These are phyloP conservation scores for Arthromyces matolae DNA, from an alignment of 768 basidiomycete species.

Conservation along the genomic window DNA sequence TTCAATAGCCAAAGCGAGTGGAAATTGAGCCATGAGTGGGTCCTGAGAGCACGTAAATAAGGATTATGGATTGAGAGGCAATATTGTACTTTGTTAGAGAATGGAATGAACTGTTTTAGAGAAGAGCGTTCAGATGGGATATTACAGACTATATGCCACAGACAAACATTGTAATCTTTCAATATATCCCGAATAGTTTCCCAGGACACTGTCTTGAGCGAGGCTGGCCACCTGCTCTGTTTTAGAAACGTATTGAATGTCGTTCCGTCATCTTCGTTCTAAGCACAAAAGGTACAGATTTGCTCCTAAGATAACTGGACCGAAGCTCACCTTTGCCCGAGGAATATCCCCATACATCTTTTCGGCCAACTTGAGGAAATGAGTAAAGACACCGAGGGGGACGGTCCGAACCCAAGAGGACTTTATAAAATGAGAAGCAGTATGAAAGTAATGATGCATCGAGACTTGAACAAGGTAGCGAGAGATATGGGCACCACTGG, in stretches of 20 bases:
- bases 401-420: conserved; percentile 69
- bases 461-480: conserved; percentile 77
- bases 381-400: conserved; percentile 53
- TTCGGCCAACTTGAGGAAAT: conserved; percentile 60
- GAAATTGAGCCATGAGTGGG: conserved; percentile 74
- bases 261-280: conserved; percentile 74
- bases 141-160: conserved; percentile 11
- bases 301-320: conserved; percentile 1
- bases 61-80: conserved; percentile 9
- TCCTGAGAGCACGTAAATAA: conserved; percentile 42
- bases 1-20: conserved; percentile 73
- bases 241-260: conserved; percentile 64
- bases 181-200: conserved; percentile 63
- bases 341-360: conserved; percentile 64
- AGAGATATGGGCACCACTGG: conserved; percentile 74
- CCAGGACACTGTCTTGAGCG: conserved; percentile 56
- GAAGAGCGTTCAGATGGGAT: conserved; percentile 14
- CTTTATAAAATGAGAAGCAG: conserved; percentile 71
- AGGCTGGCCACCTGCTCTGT: conserved; percentile 62
- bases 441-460: conserved; percentile 75
- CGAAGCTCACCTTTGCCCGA: conserved; percentile 43
- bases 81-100: conserved; percentile 57
- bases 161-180: conserved; percentile 63
- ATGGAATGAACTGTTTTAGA: conserved; percentile 66
- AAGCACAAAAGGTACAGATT: conserved; percentile 8